A percentile compares a stretch with the other conserved stretches of the same genome.
phyloP scores from a whole-genome alignment of 345 rosid genomes.

The Aethionema arabicum region DNA sequence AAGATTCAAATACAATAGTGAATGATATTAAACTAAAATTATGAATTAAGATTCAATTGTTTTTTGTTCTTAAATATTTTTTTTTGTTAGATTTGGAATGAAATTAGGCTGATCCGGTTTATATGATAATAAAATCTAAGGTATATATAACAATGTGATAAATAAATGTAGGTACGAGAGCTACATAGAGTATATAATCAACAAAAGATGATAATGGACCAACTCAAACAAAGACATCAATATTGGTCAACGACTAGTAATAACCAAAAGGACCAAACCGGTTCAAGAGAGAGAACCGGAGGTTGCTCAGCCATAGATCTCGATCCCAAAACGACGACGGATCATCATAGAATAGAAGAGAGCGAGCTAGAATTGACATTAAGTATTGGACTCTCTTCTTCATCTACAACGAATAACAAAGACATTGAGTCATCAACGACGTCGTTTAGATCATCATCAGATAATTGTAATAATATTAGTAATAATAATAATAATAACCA shows the following conservation, averaged over 20 bases:
- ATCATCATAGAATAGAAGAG: slow-evolving; percentile 39
- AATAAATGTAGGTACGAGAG: slow-evolving; percentile 65
- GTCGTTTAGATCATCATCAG: slow-evolving; percentile 37
- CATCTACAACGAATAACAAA: slow-evolving; percentile 27
- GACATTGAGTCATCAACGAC: slow-evolving; percentile 40
- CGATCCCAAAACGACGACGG: slow-evolving; percentile 41
- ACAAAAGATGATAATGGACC: slow-evolving; percentile 68
- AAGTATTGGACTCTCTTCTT: slow-evolving; percentile 58
- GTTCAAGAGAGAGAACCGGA: slow-evolving; percentile 53
- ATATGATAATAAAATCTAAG: neutral
- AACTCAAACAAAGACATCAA: slow-evolving; percentile 49
- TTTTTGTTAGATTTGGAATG: too few relatives aligned
- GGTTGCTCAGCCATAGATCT: slow-evolving; percentile 55
- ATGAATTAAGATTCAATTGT: too few relatives aligned
- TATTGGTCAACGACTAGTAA: slow-evolving; percentile 25
- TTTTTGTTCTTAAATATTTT: too few relatives aligned
- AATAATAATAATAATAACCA: slow-evolving; percentile 32
- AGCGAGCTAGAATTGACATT: slow-evolving; percentile 63
- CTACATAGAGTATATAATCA: slow-evolving; percentile 72
- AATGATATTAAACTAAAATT: too few relatives aligned
- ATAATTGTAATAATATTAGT: slow-evolving; percentile 38
- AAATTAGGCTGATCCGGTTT: neutral
- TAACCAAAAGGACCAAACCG: slow-evolving; percentile 32
- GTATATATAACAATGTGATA: slow-evolving; percentile 7
- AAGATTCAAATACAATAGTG: too few relatives aligned